Evolutionary conservation across 805 yeast species (phyloP).

Genomic region (Torulaspora microellipsoides): DNA sequence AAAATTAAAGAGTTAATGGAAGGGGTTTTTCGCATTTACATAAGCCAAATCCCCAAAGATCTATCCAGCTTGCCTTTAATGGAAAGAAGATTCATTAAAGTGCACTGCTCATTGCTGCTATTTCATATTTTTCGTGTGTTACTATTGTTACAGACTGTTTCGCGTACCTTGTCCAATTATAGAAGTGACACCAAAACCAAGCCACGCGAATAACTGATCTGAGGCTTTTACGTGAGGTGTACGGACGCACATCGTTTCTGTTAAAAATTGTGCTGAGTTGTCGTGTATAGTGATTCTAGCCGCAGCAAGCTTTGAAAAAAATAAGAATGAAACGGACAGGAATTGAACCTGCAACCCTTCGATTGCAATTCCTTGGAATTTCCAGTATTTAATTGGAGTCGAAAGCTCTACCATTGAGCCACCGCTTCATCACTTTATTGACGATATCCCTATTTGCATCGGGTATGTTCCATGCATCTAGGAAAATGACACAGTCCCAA

Average conservation of each 20-base stretch:
- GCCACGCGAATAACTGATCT: constrained; percentile 4
- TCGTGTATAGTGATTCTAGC: too few species aligned
- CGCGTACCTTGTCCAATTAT: background rate
- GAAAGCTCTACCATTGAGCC: constrained; percentile 65
- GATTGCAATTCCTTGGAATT: constrained; percentile 38
- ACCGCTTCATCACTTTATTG: constrained; percentile 41
- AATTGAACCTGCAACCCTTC: constrained; percentile 73
- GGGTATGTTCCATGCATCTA: background rate
- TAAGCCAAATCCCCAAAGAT: too few species aligned
- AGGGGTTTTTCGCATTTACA: background rate
- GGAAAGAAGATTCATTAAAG: too few species aligned
- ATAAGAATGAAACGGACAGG: constrained; percentile 59
- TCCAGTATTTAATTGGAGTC: constrained; percentile 45
- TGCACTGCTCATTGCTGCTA: too few species aligned
- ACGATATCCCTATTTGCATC: background rate
- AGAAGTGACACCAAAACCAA: background rate
- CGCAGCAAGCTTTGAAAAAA: constrained; percentile 1
- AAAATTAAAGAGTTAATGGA: background rate
- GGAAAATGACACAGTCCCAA: too few species aligned
- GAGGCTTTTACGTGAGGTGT: background rate
- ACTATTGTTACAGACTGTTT: background rate
- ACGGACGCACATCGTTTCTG: too few species aligned
- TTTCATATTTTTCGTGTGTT: background rate
- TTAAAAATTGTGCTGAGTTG: too few species aligned
- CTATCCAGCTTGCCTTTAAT: too few species aligned